These are phyloP conservation scores for Trichosporon ovoides DNA, from an alignment of 1,284 basidiomycete genomes.

Conservation along the genomic window DNA sequence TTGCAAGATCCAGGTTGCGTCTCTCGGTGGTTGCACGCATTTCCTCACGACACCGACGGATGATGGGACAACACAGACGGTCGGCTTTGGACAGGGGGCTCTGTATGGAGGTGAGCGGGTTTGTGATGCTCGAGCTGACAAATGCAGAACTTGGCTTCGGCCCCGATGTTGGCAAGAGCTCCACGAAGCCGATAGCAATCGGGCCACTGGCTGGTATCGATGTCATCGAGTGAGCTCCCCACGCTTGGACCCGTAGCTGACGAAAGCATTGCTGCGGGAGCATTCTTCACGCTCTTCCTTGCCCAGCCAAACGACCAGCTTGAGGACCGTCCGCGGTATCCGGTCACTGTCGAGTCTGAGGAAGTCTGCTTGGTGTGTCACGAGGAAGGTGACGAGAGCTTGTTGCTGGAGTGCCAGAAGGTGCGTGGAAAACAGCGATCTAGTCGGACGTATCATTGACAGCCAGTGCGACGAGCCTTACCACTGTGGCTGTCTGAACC, in stretches of 20 bases:
- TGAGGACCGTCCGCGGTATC: slow-evolving; percentile 66
- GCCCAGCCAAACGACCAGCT: slow-evolving; percentile 63
- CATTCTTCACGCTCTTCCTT: slow-evolving; percentile 78
- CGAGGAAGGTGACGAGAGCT: slow-evolving; percentile 62
- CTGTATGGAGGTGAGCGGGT: slow-evolving; percentile 13
- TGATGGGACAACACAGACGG: slow-evolving; percentile 54
- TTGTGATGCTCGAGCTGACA: slow-evolving; percentile 33
- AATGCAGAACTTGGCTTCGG: slow-evolving; percentile 72
- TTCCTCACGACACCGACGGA: slow-evolving; percentile 67
- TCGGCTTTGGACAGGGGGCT: slow-evolving; percentile 18
- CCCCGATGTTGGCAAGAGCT: slow-evolving; percentile 70
- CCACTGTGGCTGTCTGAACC: slow-evolving; percentile 73
- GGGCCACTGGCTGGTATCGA: slow-evolving; percentile 67
- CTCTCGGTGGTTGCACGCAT: slow-evolving; percentile 83
- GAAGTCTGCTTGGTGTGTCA: slow-evolving; percentile 68
- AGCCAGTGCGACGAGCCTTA: slow-evolving; percentile 79
- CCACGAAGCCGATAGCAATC: slow-evolving; percentile 74
- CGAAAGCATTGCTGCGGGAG: slow-evolving; percentile 68
- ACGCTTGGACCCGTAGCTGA: not conserved
- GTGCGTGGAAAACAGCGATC: slow-evolving; percentile 49
- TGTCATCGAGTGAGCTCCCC: slow-evolving; percentile 62
- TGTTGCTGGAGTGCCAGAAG: slow-evolving; percentile 78
- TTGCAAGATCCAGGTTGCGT: slow-evolving; percentile 63
- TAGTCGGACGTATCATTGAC: not conserved
- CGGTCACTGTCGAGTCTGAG: slow-evolving; percentile 63